Base-by-base conservation (phyloP, 306 rosid species). In the Arachis stenosperma region DNA sequence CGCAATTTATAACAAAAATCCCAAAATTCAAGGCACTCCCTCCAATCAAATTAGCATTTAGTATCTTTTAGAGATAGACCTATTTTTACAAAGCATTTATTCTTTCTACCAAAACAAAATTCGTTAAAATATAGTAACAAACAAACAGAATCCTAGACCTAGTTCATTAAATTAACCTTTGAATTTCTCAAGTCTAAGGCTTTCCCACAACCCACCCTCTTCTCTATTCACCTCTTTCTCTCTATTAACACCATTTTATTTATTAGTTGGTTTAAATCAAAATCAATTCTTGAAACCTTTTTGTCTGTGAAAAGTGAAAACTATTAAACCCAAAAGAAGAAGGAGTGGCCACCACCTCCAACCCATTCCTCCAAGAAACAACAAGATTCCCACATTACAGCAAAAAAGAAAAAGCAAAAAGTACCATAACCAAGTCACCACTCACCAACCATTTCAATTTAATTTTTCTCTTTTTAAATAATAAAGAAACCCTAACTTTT, bases 281-380 rank as follows among this genome's bases (percentile, higher is more conserved):
- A 86, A 78, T 77, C 78, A 48, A 74, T 46, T 72, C 47, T 57
- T 73, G 74, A 58, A 61, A 54, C 71, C 29, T 59, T 30, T 71
- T 71, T 44, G 67, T 80, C 69, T 42, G 62, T 46, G 61, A 63
- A 63, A 73, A 63, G 61, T 65, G 37, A 33, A 33, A 55, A 69
- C 27, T 22, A 22, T 22, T 22, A 84, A 71, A 81, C 84, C 82
- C 69, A 72, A 75, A 72, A 71, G 37, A 67, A 41, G 78, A 72
- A 71, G 69, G 69, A 41, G 78, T 81, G 73, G 61, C 71, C 78
- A 43, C 40, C 79, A 73, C 68, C 83, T 74, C 77, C 76, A 84
- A 58, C 84, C 89, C 85, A 79, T 59, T 66, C 72, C 85, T 83
- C 72, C 88, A 90, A 92, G 91, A 84, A 90, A 87, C 83, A 78